These are phyloP conservation scores for Tetraselmis chui DNA, from an alignment of 139 green algal species.

Conservation along the genomic window DNA sequence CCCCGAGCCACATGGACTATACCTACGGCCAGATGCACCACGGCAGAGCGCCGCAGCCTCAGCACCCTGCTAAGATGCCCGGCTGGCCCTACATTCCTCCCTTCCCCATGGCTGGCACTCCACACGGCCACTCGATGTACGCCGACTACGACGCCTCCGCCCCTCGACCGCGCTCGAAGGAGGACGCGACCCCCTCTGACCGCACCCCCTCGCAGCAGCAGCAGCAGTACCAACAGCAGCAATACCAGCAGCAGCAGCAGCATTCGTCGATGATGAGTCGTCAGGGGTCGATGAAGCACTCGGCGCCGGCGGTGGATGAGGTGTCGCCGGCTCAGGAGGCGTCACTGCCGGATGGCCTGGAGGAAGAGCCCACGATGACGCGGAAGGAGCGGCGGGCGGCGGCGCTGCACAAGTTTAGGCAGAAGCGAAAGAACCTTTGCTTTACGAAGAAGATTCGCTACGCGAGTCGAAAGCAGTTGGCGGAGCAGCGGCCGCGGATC, in stretches of 20 bases:
- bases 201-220: too few species aligned
- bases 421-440: conserved; percentile 57
- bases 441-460: conserved; percentile 64
- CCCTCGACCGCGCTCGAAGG: neutral
- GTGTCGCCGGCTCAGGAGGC: too few species aligned
- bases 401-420: conserved; percentile 55
- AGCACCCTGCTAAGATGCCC: neutral
- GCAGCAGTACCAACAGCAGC: conserved; percentile 3
- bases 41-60: neutral
- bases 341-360: too few species aligned
- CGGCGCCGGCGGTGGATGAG: too few species aligned
- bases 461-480: conserved; percentile 55
- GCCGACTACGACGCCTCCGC: neutral
- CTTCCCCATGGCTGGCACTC: neutral
- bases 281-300: too few species aligned
- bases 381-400: conserved; percentile 15
- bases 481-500: conserved; percentile 44
- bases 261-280: too few species aligned
- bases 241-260: conserved; percentile 9
- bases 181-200: neutral
- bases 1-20: neutral
- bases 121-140: neutral
- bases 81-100: neutral
- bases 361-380: neutral
- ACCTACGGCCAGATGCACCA: neutral